These are phyloP conservation scores for Candida ovalis DNA, from an alignment of 805 yeast species.

Conservation along the genomic window DNA sequence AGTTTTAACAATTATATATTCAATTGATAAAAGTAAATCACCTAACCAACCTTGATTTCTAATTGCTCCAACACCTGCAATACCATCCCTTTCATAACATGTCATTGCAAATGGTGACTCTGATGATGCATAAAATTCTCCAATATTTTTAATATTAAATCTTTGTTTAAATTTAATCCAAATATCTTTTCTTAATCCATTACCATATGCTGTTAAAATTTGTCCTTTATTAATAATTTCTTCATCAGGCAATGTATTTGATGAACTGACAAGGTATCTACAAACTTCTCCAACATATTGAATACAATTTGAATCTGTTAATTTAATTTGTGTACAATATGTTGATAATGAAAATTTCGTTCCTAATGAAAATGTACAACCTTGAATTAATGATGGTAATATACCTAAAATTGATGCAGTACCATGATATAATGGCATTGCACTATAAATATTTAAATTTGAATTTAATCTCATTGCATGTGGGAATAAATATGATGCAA, in stretches of 20 bases:
- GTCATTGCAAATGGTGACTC: slow-evolving; percentile 90
- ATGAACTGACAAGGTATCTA: slow-evolving; percentile 68
- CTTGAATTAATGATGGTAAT: slow-evolving; percentile 53
- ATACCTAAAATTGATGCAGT: slow-evolving; percentile 88
- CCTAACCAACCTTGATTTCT: slow-evolving; percentile 76
- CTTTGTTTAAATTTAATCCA: slow-evolving; percentile 79
- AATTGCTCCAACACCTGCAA: slow-evolving; percentile 81
- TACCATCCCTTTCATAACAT: slow-evolving; percentile 52
- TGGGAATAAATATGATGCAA: slow-evolving; percentile 71
- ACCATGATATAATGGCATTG: slow-evolving; percentile 95
- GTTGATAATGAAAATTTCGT: slow-evolving; percentile 78
- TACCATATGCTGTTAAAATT: slow-evolving; percentile 77
- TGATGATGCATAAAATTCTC: slow-evolving; percentile 92
- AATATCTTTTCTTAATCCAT: slow-evolving; percentile 85
- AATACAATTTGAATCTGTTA: slow-evolving; percentile 69
- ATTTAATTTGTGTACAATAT: slow-evolving; percentile 85
- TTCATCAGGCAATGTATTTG: slow-evolving; percentile 30
- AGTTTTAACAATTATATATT: slow-evolving; percentile 64
- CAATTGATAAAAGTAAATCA: slow-evolving; percentile 48
- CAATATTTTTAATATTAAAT: slow-evolving; percentile 70
- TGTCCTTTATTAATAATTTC: slow-evolving; percentile 20
- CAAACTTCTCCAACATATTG: slow-evolving; percentile 97
- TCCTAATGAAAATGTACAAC: slow-evolving; percentile 75
- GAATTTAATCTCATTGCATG: slow-evolving; percentile 57
- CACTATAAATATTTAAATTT: slow-evolving; percentile 66